These are phyloP conservation scores for Puccinia polysora DNA, from an alignment of 1,284 basidiomycete genomes.

Conservation along the genomic window DNA sequence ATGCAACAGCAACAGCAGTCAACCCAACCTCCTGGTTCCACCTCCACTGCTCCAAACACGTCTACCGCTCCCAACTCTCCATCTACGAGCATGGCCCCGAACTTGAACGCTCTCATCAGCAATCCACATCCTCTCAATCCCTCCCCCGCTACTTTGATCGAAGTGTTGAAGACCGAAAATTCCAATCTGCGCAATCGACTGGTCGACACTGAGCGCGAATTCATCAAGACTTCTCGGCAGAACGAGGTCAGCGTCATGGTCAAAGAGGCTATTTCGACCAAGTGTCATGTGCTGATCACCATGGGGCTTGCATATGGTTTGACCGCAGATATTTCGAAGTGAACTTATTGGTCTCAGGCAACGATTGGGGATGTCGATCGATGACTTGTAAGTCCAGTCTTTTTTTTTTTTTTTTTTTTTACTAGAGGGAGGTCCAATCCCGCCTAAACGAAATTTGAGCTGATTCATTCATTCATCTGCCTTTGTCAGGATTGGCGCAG, in stretches of 20 bases:
- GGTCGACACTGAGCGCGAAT: conserved; percentile 68
- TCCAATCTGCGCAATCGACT: conserved; percentile 64
- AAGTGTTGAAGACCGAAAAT: conserved; percentile 69
- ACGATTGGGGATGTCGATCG: conserved; percentile 54
- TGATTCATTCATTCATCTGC: not conserved
- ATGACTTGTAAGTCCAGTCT: conserved; percentile 30
- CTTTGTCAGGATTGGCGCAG: conserved; percentile 18
- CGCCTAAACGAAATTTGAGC: too few species aligned
- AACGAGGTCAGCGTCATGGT: conserved; percentile 58
- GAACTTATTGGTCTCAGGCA: conserved; percentile 69
- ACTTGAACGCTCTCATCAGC: conserved; percentile 38
- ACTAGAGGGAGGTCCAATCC: too few species aligned
- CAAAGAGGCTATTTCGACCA: not conserved
- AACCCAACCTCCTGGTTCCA: conserved; percentile 17
- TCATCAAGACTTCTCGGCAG: conserved; percentile 64
- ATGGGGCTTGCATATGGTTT: not conserved
- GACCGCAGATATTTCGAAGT: conserved; percentile 68
- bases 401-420: too few species aligned
- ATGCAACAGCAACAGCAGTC: conserved; percentile 51
- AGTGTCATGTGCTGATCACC: not conserved
- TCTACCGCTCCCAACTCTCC: conserved; percentile 46
- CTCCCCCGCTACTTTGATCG: conserved; percentile 61
- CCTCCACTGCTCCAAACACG: conserved; percentile 45
- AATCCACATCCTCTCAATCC: conserved; percentile 48
- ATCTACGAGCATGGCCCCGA: conserved; percentile 44